Evolutionary conservation across 2,329 filamentous ascomycete species (phyloP), one percentile per base, ranked within the genome.

Genomic region (Stachybotrys echinatus): DNA sequence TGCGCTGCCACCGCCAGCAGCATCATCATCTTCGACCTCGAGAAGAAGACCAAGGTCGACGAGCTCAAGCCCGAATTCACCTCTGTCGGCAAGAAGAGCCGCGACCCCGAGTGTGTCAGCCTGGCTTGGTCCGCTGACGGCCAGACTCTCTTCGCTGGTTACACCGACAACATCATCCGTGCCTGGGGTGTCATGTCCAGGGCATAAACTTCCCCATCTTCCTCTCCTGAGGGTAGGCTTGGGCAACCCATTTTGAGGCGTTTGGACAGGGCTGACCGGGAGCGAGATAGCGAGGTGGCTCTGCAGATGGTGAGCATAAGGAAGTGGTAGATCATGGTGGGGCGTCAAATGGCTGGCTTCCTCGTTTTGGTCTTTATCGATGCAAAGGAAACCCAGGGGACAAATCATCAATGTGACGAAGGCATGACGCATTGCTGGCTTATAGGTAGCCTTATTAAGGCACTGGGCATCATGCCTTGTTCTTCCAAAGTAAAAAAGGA

Each of bases 11-110:
- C 94, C 59, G 84, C 90, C 72, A 89, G 84, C 80, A 91, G 85
- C 84, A 97, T 99, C 85, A 96, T 96, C 85, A 97, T 99, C 84
- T 99, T 99, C 81, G 94, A 99, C 72, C 86, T 99, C 65, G 94
- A 99, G 90, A 99, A 99, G 92, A 99, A 99, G 92, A 95, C 87
- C 88, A 97, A 96, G 88, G 92, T 97, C 71, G 92, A 97, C 69
- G 94, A 97, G 86, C 87, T 99, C 76, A 96, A 95, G 88, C 92
- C 92, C 64, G 94, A 99, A 76, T 96, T 94, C 82, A 82, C 91
- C 71, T 95, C 91, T 73, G 87, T 91, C 73, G 89, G 92, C 81
- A 96, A 96, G 90, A 97, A 97, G 90, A 91, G 87, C 85, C 86
- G 92, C 73, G 92, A 96, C 79, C 94, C 94, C 66, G 92, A 97